These are phyloP conservation scores for Aspergillus piperis DNA, from an alignment of 2,329 filamentous ascomycete species.

Conservation along the genomic window DNA sequence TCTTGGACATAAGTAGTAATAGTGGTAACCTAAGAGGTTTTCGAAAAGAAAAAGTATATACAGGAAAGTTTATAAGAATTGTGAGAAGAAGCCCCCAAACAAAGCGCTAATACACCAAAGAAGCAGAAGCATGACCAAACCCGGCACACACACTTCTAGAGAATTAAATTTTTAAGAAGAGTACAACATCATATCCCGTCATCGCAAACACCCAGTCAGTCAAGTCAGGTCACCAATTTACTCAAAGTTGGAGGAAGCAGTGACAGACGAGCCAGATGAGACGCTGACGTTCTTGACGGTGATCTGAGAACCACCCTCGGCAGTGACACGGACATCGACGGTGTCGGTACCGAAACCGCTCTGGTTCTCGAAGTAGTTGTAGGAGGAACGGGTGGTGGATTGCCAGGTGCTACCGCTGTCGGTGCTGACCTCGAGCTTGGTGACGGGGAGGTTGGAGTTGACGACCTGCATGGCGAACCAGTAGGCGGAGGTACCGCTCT, in stretches of 20 bases:
- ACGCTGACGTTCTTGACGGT: conserved; percentile 53
- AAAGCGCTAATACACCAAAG: background rate
- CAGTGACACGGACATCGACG: conserved; percentile 60
- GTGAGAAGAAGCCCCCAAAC: background rate
- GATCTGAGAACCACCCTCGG: conserved; percentile 53
- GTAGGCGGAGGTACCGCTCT: conserved; percentile 49
- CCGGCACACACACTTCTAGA: background rate
- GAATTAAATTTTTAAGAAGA: background rate
- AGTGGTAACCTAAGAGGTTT: no score
- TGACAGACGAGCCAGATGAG: conserved; percentile 21
- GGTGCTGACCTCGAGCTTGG: conserved; percentile 61
- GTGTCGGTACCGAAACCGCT: conserved; percentile 57
- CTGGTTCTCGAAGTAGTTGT: conserved; percentile 65
- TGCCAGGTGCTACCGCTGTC: conserved; percentile 62
- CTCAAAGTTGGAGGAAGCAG: conserved; percentile 27
- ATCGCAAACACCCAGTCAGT: background rate
- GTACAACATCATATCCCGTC: background rate
- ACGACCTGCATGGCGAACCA: conserved; percentile 67
- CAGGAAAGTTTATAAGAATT: background rate
- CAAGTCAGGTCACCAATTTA: background rate
- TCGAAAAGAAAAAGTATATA: background rate
- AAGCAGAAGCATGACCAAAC: background rate
- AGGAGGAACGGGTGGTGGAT: conserved; percentile 54
- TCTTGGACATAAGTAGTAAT: no score
- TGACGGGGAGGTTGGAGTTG: conserved; percentile 61